Conservation (phyloP, 2,329 filamentous ascomycete genomes). For the Aureobasidium sp. region DNA sequence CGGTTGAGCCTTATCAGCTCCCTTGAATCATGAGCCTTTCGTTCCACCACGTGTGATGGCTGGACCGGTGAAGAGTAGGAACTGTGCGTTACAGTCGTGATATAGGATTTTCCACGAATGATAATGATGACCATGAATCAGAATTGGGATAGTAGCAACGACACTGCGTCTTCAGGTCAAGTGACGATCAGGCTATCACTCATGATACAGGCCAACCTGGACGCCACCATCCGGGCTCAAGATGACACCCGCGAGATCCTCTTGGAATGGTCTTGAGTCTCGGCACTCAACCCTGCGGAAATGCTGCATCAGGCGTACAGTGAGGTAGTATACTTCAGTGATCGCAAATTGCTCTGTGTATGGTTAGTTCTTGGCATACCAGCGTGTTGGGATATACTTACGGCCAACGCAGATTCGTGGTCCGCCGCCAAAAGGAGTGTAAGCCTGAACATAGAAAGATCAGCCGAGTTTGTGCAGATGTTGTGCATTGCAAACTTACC, state of each 20-base stretch:
- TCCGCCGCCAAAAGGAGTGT: slow-evolving; percentile 2
- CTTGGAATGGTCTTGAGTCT: background rate
- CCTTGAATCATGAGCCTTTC: background rate
- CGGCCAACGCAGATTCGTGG: slow-evolving; percentile 6
- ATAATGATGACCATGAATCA: background rate
- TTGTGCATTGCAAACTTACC: background rate
- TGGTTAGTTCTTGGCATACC: background rate
- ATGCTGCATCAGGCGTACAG: slow-evolving; percentile 9
- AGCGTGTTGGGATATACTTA: background rate
- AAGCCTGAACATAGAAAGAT: background rate
- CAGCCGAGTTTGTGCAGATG: background rate
- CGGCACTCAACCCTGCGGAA: slow-evolving; percentile 7
- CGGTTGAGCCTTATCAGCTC: background rate
- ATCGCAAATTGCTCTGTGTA: slow-evolving; percentile 2
- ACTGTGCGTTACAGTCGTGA: background rate
- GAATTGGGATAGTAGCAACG: background rate
- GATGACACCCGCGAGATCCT: slow-evolving; percentile 2
- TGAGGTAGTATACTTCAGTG: slow-evolving; percentile 9
- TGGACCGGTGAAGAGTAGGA: background rate
- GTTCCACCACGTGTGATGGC: background rate
- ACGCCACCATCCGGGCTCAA: background rate
- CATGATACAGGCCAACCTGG: background rate
- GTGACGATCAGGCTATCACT: background rate
- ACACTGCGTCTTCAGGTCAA: background rate
- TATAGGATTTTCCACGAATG: background rate